A percentile compares a stretch with the other conserved stretches of the same genome.
phyloP scores from a whole-genome alignment of 2,329 filamentous ascomycete species.

The Calonectria honghensis region DNA sequence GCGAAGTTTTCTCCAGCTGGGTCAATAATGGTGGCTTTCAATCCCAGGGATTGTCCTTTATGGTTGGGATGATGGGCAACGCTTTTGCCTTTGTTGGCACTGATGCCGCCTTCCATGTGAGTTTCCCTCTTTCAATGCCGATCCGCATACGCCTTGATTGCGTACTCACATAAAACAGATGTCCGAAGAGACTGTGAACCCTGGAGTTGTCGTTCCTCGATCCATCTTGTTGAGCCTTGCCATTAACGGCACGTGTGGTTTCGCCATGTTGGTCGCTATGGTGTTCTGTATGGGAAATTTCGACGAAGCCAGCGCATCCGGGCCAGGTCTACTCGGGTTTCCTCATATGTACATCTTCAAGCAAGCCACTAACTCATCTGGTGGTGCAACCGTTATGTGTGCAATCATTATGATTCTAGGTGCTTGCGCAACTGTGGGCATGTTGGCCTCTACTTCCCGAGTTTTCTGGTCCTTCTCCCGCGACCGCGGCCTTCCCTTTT shows the following conservation, averaged over 20 bases:
- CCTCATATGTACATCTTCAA: slow-evolving; percentile 77
- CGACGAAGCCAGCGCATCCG: slow-evolving; percentile 63
- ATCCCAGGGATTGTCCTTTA: slow-evolving; percentile 65
- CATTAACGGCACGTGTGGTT: slow-evolving; percentile 72
- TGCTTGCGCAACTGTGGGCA: slow-evolving; percentile 69
- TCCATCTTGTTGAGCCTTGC: slow-evolving; percentile 69
- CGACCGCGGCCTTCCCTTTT: slow-evolving; percentile 58
- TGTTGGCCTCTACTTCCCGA: slow-evolving; percentile 74
- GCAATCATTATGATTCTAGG: slow-evolving; percentile 69
- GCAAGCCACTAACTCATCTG: slow-evolving; percentile 68
- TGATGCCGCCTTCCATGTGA: slow-evolving; percentile 58
- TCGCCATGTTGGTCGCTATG: slow-evolving; percentile 74
- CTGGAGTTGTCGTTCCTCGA: slow-evolving; percentile 69
- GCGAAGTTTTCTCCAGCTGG: slow-evolving; percentile 66
- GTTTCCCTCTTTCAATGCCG: neutral
- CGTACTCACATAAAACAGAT: slow-evolving; percentile 55
- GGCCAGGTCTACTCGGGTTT: slow-evolving; percentile 65
- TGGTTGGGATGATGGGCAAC: slow-evolving; percentile 65
- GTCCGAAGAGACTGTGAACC: slow-evolving; percentile 68
- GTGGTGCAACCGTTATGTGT: slow-evolving; percentile 70
- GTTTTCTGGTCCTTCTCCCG: slow-evolving; percentile 73
- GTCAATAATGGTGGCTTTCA: slow-evolving; percentile 67
- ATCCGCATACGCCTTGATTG: neutral
- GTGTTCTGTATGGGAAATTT: slow-evolving; percentile 73
- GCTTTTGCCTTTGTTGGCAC: slow-evolving; percentile 60